Percentiles rank a stretch among this genome's conserved stretches.
These are phyloP conservation scores for Chrysoporthe puriensis DNA, from an alignment of 2,329 filamentous ascomycete species.

Conservation along the genomic window DNA sequence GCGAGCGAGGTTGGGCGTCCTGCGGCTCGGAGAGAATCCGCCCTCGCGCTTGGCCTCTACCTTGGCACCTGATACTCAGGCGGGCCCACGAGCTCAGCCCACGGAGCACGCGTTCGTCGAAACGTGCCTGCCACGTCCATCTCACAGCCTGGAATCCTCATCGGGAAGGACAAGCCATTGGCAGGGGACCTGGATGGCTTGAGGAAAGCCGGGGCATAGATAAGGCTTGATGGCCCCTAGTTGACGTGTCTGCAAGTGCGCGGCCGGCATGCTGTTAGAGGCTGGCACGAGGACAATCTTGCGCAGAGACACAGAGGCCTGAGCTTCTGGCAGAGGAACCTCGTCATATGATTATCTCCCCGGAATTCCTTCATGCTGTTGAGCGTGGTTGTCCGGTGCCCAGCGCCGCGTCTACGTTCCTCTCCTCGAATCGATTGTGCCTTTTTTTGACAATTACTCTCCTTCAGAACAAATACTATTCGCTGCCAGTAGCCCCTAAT, in stretches of 20 bases:
- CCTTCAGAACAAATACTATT: constrained; percentile 5
- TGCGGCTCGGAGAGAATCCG: not conserved
- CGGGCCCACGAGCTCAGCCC: not conserved
- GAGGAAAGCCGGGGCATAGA: not conserved
- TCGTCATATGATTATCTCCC: not conserved
- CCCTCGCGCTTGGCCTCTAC: not conserved
- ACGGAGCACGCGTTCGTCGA: constrained; percentile 1
- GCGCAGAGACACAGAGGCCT: not conserved
- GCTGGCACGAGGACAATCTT: not conserved
- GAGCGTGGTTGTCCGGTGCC: not conserved
- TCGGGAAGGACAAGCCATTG: not conserved
- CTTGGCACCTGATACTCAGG: no score
- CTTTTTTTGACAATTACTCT: not conserved
- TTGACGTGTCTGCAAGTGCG: constrained; percentile 2
- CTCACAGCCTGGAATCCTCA: not conserved
- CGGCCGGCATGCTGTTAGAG: not conserved
- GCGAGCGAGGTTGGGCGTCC: not conserved
- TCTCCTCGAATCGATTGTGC: no score
- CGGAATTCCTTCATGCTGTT: not conserved
- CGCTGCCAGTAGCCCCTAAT: not conserved
- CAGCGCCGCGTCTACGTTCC: not conserved
- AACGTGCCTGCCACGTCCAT: constrained; percentile 6
- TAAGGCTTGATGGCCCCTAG: not conserved
- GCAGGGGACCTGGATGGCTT: not conserved
- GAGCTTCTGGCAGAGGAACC: not conserved